phyloP scores from a whole-genome alignment of 2,329 filamentous ascomycete genomes.

The Furcasterigmium furcatum region DNA sequence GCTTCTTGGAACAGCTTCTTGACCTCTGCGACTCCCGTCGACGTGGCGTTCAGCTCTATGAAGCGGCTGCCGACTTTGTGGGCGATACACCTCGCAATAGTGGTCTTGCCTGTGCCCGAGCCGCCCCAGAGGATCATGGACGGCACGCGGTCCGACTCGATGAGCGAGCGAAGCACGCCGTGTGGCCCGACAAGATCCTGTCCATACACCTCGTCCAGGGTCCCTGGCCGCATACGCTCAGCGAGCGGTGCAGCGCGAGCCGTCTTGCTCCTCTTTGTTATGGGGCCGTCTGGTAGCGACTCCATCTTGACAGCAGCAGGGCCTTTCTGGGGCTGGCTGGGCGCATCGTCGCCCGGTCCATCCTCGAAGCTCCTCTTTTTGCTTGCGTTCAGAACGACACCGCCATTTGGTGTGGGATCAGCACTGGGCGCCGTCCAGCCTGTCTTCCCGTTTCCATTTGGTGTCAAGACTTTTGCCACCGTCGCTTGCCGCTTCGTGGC shows the following conservation, averaged over 20 bases:
- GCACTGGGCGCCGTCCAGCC: slow-evolving; percentile 20
- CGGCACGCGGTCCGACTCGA: slow-evolving; percentile 81
- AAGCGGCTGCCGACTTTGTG: slow-evolving; percentile 79
- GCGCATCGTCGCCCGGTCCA: slow-evolving; percentile 37
- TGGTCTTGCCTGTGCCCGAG: slow-evolving; percentile 81
- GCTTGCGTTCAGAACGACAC: slow-evolving; percentile 10
- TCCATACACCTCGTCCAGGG: slow-evolving; percentile 81
- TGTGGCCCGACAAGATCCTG: slow-evolving; percentile 85
- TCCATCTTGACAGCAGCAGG: no score
- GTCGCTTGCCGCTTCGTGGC: slow-evolving; percentile 50
- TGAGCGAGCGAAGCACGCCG: slow-evolving; percentile 82
- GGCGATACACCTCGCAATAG: slow-evolving; percentile 88
- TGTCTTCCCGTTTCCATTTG: slow-evolving; percentile 19
- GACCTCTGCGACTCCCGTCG: slow-evolving; percentile 81
- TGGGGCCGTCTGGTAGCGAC: slow-evolving; percentile 25
- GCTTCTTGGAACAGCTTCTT: slow-evolving; percentile 91
- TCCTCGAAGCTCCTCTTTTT: slow-evolving; percentile 53
- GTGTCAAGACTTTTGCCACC: slow-evolving; percentile 24
- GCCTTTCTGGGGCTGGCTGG: neutral
- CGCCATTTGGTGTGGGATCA: neutral
- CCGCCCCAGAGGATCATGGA: slow-evolving; percentile 94
- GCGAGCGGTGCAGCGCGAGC: slow-evolving; percentile 78
- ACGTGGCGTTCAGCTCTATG: slow-evolving; percentile 94
- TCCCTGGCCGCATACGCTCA: slow-evolving; percentile 86
- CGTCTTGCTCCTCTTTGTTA: slow-evolving; percentile 64